phyloP scores from a whole-genome alignment of 768 basidiomycete genomes.

The Pleurotus citrinopileatus region DNA sequence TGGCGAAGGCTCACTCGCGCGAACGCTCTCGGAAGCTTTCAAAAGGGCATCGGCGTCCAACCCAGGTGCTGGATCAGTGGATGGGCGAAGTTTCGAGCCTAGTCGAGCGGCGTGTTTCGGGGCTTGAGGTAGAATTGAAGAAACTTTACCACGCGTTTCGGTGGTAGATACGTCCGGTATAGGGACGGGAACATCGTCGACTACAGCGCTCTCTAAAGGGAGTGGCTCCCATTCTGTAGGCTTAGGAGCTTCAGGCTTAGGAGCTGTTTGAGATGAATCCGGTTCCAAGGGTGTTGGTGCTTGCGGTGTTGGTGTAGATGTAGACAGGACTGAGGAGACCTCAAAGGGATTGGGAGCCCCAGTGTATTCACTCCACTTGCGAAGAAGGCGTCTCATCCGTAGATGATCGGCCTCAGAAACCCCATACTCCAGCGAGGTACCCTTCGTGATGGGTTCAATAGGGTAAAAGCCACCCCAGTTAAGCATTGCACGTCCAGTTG shows the following conservation, averaged over 20 bases:
- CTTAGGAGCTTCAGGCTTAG: not conserved
- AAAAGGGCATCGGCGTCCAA: not conserved
- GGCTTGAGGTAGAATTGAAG: not conserved
- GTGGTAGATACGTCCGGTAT: not conserved
- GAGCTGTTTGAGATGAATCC: not conserved
- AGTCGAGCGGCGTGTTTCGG: not conserved
- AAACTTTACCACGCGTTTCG: not conserved
- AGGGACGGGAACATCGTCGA: not conserved
- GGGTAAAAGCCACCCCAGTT: slow-evolving; percentile 14
- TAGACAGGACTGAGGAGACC: not conserved
- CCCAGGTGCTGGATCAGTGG: not conserved
- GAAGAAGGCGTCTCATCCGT: slow-evolving; percentile 7
- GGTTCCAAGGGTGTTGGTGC: not conserved
- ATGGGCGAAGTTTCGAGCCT: not conserved
- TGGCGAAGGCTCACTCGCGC: not conserved
- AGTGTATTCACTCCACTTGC: slow-evolving; percentile 12
- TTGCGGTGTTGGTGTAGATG: not conserved
- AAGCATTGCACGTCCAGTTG: slow-evolving; percentile 11
- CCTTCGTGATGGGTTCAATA: slow-evolving; percentile 2
- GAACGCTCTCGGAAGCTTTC: slow-evolving; percentile 3
- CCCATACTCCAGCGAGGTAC: not conserved
- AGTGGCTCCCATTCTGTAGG: slow-evolving; percentile 7
- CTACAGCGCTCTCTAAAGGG: not conserved
- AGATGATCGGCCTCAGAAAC: not conserved
- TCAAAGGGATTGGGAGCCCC: slow-evolving; percentile 8